These are phyloP conservation scores for Pinus tabuliformis DNA, from an alignment of 75 land plant genomes.

Conservation along the genomic window DNA sequence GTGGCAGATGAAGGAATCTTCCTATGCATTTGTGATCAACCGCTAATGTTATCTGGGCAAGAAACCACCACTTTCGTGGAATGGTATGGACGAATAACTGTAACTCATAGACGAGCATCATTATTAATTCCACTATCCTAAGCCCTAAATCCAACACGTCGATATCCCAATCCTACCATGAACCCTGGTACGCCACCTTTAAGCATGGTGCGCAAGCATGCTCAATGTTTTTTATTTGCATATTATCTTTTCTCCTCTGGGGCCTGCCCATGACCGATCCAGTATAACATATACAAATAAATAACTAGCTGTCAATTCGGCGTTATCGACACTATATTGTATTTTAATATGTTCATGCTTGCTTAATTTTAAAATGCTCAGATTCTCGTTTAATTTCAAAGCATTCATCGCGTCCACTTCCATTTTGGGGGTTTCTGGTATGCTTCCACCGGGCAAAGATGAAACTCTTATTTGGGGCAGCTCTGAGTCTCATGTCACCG, in stretches of 20 bases:
- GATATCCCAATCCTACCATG: background rate
- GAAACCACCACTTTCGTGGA: background rate
- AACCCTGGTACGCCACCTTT: background rate
- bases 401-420: too few relatives aligned
- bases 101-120: background rate
- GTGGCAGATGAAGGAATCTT: background rate
- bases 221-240: background rate
- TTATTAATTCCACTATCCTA: background rate
- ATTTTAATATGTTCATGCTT: too few relatives aligned
- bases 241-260: background rate
- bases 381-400: too few relatives aligned
- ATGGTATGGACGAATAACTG: background rate
- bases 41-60: conserved; percentile 1
- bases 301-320: too few relatives aligned
- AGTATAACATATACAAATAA: too few relatives aligned
- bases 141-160: background rate
- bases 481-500: too few relatives aligned
- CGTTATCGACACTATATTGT: too few relatives aligned
- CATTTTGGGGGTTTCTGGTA: too few relatives aligned
- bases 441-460: too few relatives aligned
- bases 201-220: background rate
- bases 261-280: background rate
- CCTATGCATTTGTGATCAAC: background rate
- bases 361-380: too few relatives aligned
- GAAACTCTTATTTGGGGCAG: too few relatives aligned